Evolutionary conservation across 2,329 filamentous ascomycete species (phyloP).

Genomic region (Colletotrichum karsti): DNA sequence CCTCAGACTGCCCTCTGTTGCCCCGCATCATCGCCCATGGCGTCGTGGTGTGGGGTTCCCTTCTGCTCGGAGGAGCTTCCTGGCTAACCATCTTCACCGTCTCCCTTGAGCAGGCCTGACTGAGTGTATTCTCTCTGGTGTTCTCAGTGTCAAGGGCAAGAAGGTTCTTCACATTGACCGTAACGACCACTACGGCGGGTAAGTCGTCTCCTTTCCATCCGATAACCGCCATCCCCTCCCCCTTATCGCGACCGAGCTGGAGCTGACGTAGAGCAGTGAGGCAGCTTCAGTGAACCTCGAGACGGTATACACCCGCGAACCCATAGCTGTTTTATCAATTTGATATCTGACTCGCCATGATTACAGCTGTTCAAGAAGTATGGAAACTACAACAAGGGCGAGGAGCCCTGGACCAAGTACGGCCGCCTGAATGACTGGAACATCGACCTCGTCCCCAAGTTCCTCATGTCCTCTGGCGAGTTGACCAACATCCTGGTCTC

Average conservation of each 20-base stretch:
- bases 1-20: too few species aligned
- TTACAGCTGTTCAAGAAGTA: conserved; percentile 94
- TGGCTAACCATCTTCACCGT: conserved; percentile 34
- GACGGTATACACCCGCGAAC: conserved; percentile 64
- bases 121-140: conserved; percentile 98
- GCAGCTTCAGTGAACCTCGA: conserved; percentile 97
- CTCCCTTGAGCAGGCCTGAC: conserved; percentile 76
- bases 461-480: conserved; percentile 98
- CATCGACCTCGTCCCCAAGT: conserved; percentile 97
- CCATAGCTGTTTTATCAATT: conserved; percentile 34
- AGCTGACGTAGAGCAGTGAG: conserved; percentile 66
- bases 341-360: conserved; percentile 21
- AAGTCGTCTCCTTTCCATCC: conserved; percentile 46
- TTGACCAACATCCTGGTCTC: conserved; percentile 98
- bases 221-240: conserved; percentile 1
- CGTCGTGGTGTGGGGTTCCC: conserved; percentile 29
- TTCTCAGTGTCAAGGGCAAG: conserved; percentile 97
- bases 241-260: background rate
- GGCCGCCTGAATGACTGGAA: conserved; percentile 98
- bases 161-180: conserved; percentile 99
- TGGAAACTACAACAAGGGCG: conserved; percentile 79
- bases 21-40: conserved; percentile 35
- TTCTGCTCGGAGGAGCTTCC: conserved; percentile 34
- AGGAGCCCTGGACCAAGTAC: conserved; percentile 98
- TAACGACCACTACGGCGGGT: conserved; percentile 99